Percentiles rank a stretch among this genome's conserved stretches.
Conservation (phyloP, 805 yeast genomes). For the Hanseniaspora taiwanica region DNA sequence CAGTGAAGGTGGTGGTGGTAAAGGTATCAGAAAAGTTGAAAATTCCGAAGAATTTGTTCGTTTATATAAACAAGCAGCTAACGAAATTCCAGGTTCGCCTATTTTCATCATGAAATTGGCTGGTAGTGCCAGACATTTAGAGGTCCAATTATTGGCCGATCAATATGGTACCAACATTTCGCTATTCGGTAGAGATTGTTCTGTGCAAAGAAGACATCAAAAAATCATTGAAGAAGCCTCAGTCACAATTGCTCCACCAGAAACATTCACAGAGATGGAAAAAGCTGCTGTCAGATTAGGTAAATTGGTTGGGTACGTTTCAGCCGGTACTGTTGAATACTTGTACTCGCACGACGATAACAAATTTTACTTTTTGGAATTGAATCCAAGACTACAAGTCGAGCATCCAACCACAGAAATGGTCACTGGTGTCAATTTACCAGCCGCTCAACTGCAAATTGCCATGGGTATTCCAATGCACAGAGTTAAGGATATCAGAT, state of each 20-base stretch:
- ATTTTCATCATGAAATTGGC: slow-evolving; percentile 96
- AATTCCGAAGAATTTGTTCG: slow-evolving; percentile 62
- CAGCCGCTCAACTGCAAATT: slow-evolving; percentile 96
- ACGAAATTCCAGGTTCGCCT: slow-evolving; percentile 98
- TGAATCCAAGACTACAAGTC: slow-evolving; percentile 97
- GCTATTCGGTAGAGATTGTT: slow-evolving; percentile 96
- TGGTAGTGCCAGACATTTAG: slow-evolving; percentile 94
- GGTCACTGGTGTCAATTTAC: slow-evolving; percentile 97
- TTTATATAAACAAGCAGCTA: slow-evolving; percentile 84
- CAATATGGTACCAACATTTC: slow-evolving; percentile 97
- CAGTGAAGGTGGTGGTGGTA: slow-evolving; percentile 99
- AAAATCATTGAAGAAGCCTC: slow-evolving; percentile 99
- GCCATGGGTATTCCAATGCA: slow-evolving; percentile 99
- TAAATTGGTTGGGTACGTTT: slow-evolving; percentile 90
- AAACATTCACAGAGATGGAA: slow-evolving; percentile 86
- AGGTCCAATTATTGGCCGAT: slow-evolving; percentile 94
- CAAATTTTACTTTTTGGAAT: slow-evolving; percentile 89
- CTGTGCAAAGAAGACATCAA: slow-evolving; percentile 98
- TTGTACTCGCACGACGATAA: slow-evolving; percentile 88
- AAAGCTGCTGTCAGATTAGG: slow-evolving; percentile 96
- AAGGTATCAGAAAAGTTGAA: slow-evolving; percentile 96
- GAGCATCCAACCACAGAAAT: slow-evolving; percentile 99
- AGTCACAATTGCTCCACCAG: slow-evolving; percentile 80
- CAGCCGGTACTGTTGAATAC: slow-evolving; percentile 99
- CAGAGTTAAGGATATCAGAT: slow-evolving; percentile 83